Percentiles rank a stretch among this genome's conserved stretches.
These are phyloP conservation scores for Lactifluus hygrophoroides DNA, from an alignment of 768 basidiomycete genomes.

Conservation along the genomic window DNA sequence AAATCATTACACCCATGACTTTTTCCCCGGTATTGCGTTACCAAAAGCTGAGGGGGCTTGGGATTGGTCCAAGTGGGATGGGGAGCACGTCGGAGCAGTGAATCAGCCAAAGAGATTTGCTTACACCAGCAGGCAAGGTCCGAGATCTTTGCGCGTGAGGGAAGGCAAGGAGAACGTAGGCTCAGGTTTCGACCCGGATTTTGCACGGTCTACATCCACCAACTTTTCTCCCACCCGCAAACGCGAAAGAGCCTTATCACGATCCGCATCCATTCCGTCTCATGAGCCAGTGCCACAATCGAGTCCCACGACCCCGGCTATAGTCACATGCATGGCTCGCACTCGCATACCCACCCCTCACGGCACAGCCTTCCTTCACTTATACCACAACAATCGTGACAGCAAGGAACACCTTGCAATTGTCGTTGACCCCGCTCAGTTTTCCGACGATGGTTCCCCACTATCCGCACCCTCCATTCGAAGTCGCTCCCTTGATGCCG, in stretches of 20 bases:
- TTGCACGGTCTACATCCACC: slow-evolving; percentile 27
- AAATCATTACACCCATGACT: slow-evolving; percentile 80
- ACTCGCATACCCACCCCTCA: slow-evolving; percentile 96
- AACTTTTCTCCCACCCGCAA: slow-evolving; percentile 29
- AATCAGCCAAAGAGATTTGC: slow-evolving; percentile 40
- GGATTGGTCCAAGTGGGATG: slow-evolving; percentile 51
- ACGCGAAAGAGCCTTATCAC: slow-evolving; percentile 31
- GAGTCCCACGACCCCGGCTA: slow-evolving; percentile 31
- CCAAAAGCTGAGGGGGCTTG: slow-evolving; percentile 44
- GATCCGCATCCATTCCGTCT: slow-evolving; percentile 16
- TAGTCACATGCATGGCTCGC: slow-evolving; percentile 91
- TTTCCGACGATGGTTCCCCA: slow-evolving; percentile 37
- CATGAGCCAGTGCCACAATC: slow-evolving; percentile 4
- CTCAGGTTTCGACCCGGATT: slow-evolving; percentile 30
- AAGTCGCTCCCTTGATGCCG: slow-evolving; percentile 68
- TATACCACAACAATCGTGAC: slow-evolving; percentile 92
- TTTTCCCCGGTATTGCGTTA: slow-evolving; percentile 51
- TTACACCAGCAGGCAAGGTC: slow-evolving; percentile 71
- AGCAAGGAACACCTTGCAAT: slow-evolving; percentile 93
- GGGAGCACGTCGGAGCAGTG: slow-evolving; percentile 32
- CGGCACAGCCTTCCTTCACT: slow-evolving; percentile 84
- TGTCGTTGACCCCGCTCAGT: slow-evolving; percentile 86
- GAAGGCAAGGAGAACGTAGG: slow-evolving; percentile 45
- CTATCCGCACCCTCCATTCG: slow-evolving; percentile 49
- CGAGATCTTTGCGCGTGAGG: slow-evolving; percentile 52